Evolutionary conservation across 495 filamentous ascomycete species (phyloP).

Genomic region (Lophiotrema nucula): DNA sequence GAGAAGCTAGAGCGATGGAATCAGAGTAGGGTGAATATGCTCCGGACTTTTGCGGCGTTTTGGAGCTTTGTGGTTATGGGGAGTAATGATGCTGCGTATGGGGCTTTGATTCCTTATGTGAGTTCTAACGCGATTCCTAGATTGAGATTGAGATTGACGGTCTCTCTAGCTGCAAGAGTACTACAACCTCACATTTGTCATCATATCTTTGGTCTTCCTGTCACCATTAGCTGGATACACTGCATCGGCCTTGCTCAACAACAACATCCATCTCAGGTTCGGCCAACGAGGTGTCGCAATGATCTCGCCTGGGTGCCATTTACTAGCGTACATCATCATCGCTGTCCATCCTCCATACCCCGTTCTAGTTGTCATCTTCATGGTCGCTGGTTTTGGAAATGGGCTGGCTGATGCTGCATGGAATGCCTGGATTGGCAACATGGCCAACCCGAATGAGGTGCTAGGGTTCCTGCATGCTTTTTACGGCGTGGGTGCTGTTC

Average conservation of each 20-base stretch:
- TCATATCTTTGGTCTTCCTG: slow-evolving; percentile 64
- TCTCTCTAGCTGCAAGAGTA: slow-evolving; percentile 55
- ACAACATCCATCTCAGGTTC: slow-evolving; percentile 54
- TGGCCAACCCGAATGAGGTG: slow-evolving; percentile 62
- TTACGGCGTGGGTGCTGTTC: slow-evolving; percentile 58
- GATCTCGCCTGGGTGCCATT: slow-evolving; percentile 61
- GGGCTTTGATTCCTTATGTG: slow-evolving; percentile 63
- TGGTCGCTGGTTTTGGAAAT: slow-evolving; percentile 63
- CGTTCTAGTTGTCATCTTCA: slow-evolving; percentile 56
- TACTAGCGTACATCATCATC: slow-evolving; percentile 63
- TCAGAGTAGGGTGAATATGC: slow-evolving; percentile 61
- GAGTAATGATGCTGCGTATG: slow-evolving; percentile 76
- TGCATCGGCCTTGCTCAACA: slow-evolving; percentile 56
- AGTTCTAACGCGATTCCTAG: not conserved
- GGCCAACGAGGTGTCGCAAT: slow-evolving; percentile 76
- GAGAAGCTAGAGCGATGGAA: slow-evolving; percentile 64
- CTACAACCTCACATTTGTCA: slow-evolving; percentile 57
- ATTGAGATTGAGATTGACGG: slow-evolving; percentile 5
- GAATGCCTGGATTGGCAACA: slow-evolving; percentile 65
- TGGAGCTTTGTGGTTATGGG: slow-evolving; percentile 78
- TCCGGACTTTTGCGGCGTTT: slow-evolving; percentile 63
- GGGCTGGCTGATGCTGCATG: slow-evolving; percentile 62
- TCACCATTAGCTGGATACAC: slow-evolving; percentile 62
- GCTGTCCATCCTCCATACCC: slow-evolving; percentile 60
- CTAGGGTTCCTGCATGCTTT: slow-evolving; percentile 58